A percentile compares a stretch with the other conserved stretches of the same genome.
Evolutionary conservation across 768 basidiomycete genomes (phyloP).

Genomic region (Psilocybe sp.): DNA sequence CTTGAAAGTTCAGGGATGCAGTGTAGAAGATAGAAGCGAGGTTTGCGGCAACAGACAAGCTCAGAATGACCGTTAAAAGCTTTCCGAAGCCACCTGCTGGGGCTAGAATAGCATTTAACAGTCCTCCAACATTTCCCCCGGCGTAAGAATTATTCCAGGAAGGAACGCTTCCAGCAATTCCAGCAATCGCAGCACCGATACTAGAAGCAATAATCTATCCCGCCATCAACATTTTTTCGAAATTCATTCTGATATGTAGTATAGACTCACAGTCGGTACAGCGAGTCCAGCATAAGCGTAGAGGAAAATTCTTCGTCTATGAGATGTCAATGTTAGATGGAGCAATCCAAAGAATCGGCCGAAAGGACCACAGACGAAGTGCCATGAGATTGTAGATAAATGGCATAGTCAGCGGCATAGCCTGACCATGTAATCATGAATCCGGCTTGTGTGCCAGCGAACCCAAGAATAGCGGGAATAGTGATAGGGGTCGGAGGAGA

Average conservation of each 20-base stretch:
- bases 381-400: constrained; percentile 40
- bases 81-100: constrained; percentile 73
- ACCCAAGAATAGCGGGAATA: constrained; percentile 52
- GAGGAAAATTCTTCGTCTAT: constrained; percentile 56
- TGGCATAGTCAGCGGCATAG: constrained; percentile 69
- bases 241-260: too few species aligned
- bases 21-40: constrained; percentile 84
- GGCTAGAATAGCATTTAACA: constrained; percentile 68
- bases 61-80: constrained; percentile 77
- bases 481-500: constrained; percentile 50
- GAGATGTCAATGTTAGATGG: neutral
- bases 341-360: neutral
- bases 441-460: constrained; percentile 64
- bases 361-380: constrained; percentile 4
- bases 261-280: too few species aligned
- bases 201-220: constrained; percentile 37
- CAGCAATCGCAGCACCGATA: constrained; percentile 64
- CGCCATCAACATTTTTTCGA: neutral
- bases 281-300: too few species aligned
- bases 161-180: constrained; percentile 53
- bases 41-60: constrained; percentile 79
- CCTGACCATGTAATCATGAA: constrained; percentile 63
- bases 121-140: constrained; percentile 62
- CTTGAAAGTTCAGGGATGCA: constrained; percentile 69
- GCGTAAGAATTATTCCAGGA: constrained; percentile 60